Base-by-base conservation (phyloP, 2,329 filamentous ascomycete species). In the Stachybotrys elegans region DNA sequence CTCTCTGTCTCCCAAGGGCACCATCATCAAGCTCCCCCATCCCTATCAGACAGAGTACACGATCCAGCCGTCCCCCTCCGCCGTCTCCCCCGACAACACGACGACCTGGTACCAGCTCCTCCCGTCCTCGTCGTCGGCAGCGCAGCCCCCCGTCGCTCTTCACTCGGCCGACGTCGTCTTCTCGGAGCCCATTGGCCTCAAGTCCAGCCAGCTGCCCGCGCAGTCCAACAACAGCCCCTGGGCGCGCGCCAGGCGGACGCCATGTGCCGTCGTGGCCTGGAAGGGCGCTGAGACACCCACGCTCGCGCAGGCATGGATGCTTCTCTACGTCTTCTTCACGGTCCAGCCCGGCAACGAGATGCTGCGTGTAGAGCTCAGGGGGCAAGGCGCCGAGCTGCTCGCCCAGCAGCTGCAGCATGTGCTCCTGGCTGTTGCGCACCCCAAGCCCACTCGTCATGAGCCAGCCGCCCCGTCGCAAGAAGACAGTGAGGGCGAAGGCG, bases 171-270 rank as follows among this genome's bases (percentile, higher is more conserved):
- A 54, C 13, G 56, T 75, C 48, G 63, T 59, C 60, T 73, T 75
- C 57, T 65, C 69, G 21, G 68, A 73, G 47, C 72, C 70, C 27
- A 53, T 64, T 27, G 63, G 68, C 49, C 68, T 73, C 43, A 74
- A 73, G 53, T 74, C 71, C 12, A 72, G 68, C 57, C 70, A 75
- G 52, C 62, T 72, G 14, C 72, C 72, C 4, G 57, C 70, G 29
- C 62, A 65, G 36, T 75, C 73, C 45, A 75, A 78, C 61, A 79
- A 79, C 60, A 75, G 72, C 37, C 62, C 73, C 40, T 79, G 76
- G 76, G 76, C 70, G 6, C 67, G 76, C n/a, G 71, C 75, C n/a
- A 65, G 75, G 27, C 71, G 76, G 46, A 74, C 73, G 4, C 75
- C 76, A 4, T 65, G 66, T 43, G 69, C 72, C 34, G 60, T 60